phyloP scores from a whole-genome alignment of 192 early-diverging fungal genomes.

The Piromyces finnis region DNA sequence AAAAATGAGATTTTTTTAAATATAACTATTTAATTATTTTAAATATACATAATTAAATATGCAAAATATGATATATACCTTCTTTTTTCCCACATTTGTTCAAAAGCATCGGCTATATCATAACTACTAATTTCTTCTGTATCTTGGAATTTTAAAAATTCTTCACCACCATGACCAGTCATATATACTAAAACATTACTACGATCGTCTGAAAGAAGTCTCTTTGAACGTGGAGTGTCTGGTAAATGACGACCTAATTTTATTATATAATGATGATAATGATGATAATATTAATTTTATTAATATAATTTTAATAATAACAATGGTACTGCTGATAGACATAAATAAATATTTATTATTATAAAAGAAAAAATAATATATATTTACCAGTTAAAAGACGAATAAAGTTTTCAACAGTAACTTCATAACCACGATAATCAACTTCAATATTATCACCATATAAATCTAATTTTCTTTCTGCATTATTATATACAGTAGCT shows the following conservation, averaged over 20 bases:
- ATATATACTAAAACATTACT: conserved; percentile 93
- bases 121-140: conserved; percentile 89
- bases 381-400: conserved; percentile 78
- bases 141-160: conserved; percentile 98
- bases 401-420: conserved; percentile 97
- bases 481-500: conserved; percentile 86
- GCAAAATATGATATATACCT: conserved; percentile 13
- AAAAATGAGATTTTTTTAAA: too few relatives aligned
- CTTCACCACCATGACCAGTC: conserved; percentile 98
- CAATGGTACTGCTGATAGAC: neutral
- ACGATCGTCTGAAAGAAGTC: conserved; percentile 84
- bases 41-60: neutral
- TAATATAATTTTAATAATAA: neutral
- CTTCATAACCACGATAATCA: conserved; percentile 97
- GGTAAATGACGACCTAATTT: conserved; percentile 55
- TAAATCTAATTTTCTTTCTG: conserved; percentile 48
- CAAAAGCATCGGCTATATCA: conserved; percentile 90
- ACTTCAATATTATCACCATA: conserved; percentile 97
- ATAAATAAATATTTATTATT: neutral
- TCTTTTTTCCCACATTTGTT: conserved; percentile 95
- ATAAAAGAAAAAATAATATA: neutral
- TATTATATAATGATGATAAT: too few relatives aligned
- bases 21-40: neutral
- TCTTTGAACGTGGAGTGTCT: conserved; percentile 82
- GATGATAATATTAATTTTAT: neutral